A percentile compares a stretch with the other conserved stretches of the same genome.
phyloP scores from a whole-genome alignment of 441 rosid genomes.

The Jatropha multifida region DNA sequence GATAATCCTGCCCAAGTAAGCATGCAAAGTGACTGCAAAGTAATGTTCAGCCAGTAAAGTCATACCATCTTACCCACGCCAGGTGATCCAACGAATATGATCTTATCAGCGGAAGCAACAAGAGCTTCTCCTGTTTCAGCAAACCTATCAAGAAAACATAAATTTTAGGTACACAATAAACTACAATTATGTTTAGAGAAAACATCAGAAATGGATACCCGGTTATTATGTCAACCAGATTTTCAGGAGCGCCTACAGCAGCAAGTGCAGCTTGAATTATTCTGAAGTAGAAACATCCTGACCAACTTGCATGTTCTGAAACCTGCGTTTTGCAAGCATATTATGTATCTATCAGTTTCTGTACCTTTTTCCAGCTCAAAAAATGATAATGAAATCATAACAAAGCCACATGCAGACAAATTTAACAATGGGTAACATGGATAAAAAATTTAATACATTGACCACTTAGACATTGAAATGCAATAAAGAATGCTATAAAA shows the following conservation, averaged over 20 bases:
- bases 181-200: constrained; percentile 6
- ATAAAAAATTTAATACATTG: constrained; percentile 14
- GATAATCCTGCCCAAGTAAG: not conserved
- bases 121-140: constrained; percentile 97
- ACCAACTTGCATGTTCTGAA: constrained; percentile 98
- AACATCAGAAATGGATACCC: constrained; percentile 48
- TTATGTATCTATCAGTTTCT: constrained; percentile 16
- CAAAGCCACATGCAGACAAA: not conserved
- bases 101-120: constrained; percentile 86
- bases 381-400: not conserved
- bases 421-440: constrained; percentile 11
- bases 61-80: constrained; percentile 94
- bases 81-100: constrained; percentile 98
- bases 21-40: not conserved
- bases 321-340: constrained; percentile 48
- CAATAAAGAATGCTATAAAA: constrained; percentile 2
- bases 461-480: constrained; percentile 18
- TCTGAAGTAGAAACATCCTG: constrained; percentile 91
- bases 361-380: not conserved
- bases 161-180: constrained; percentile 25
- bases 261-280: constrained; percentile 97
- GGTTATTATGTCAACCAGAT: constrained; percentile 89
- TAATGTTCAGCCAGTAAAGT: constrained; percentile 10
- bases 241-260: constrained; percentile 97
- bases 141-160: constrained; percentile 49